Conservation (phyloP, 768 basidiomycete genomes). For the Rhodotorula babjevae region DNA sequence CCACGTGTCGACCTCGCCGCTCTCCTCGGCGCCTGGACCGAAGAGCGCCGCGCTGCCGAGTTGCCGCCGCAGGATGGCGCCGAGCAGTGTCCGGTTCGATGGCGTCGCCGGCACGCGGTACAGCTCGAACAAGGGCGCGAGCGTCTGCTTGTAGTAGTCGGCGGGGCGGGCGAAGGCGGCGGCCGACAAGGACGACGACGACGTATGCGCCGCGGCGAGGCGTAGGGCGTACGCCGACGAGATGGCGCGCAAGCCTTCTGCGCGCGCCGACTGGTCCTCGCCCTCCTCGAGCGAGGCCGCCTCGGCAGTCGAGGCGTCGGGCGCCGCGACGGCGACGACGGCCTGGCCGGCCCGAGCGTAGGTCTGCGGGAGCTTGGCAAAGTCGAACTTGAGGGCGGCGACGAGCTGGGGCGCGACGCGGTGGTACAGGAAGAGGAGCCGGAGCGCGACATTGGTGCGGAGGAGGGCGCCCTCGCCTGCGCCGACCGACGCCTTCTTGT, state of each 20-base stretch:
- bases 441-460: slow-evolving; percentile 70
- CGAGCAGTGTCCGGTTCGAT: slow-evolving; percentile 54
- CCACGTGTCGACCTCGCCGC: slow-evolving; percentile 69
- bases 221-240: slow-evolving; percentile 57
- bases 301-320: background rate
- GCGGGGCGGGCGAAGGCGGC: slow-evolving; percentile 50
- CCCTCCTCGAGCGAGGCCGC: background rate
- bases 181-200: background rate
- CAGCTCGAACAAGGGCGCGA: slow-evolving; percentile 67
- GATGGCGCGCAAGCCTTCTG: slow-evolving; percentile 44
- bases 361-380: slow-evolving; percentile 59
- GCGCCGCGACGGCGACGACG: background rate
- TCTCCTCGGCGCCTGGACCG: slow-evolving; percentile 55
- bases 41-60: slow-evolving; percentile 72
- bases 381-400: slow-evolving; percentile 76
- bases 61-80: slow-evolving; percentile 60
- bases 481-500: background rate
- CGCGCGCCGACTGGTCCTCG: background rate
- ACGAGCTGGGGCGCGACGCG: slow-evolving; percentile 66
- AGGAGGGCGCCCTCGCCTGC: slow-evolving; percentile 48
- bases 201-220: slow-evolving; percentile 64
- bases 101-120: slow-evolving; percentile 55
- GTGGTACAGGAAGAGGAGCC: slow-evolving; percentile 82
- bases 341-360: slow-evolving; percentile 1
- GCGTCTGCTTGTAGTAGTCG: slow-evolving; percentile 48